Evolutionary conservation across 805 yeast species (phyloP), one percentile per base, ranked within the genome.

Genomic region (Metschnikowia kunwiensis): DNA sequence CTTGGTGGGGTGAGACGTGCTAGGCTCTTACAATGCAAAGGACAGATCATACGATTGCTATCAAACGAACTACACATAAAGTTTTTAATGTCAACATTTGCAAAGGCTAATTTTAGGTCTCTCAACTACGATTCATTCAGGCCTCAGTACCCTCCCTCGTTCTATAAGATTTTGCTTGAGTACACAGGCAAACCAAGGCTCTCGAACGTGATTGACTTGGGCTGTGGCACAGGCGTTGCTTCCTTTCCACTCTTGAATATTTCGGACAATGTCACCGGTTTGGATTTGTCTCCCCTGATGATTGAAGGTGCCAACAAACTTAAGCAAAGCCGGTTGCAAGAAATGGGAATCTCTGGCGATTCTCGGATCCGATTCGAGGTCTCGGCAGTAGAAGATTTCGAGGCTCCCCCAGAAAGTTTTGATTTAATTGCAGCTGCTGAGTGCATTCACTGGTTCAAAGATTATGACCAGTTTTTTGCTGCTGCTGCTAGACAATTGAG

Each of bases 161-260:
- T 68, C 47, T 68, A 65, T 40, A 46, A 50, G 27, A 42, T 58
- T 10, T 46, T 68, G 14, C 38, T 38, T 21, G 47, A 51, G 1
- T 65, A 61, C 40, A 54, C 52, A 4, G 44, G 57, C 2, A 45
- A 48, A 10, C 8, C 32, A n/a, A 27, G 17, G 43, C 43, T 56
- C 4, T 31, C 38, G 3, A 44, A 43, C 5, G 47, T 78, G 7
- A 55, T 60, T 51, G 63, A 59, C 50, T 48, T 74, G 28, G 80
- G 81, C 0, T 72, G 78, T 45, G 80, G 80, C 0, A 72, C 79
- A 1, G 81, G 80, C 0, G 70, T 68, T 17, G 77, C 75, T 0
- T 62, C 74, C 1, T 57, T 64, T 32, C 76, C 76, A 3, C 49
- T 75, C 32, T 55, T 71, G 17, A 54, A 60, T 25, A 35, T 66